A percentile compares a stretch with the other conserved stretches of the same genome.
Evolutionary conservation across 192 early-diverging fungal species (phyloP).

Genomic region (Pilobolus umbonatus): DNA sequence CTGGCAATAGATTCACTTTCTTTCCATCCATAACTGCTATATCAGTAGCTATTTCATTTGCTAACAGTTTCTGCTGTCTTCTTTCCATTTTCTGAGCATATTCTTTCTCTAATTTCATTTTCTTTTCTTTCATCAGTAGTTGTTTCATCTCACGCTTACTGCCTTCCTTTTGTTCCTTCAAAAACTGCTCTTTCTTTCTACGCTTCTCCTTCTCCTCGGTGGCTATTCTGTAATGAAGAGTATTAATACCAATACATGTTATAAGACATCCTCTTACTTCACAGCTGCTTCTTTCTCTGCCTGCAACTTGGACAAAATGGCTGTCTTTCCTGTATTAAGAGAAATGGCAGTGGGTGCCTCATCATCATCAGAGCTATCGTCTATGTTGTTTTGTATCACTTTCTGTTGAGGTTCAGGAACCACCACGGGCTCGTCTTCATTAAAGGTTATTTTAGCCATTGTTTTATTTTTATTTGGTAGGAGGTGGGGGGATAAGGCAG

Average conservation of each 20-base stretch:
- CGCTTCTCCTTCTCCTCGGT: constrained; percentile 31
- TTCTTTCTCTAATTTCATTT: background rate
- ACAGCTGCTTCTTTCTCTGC: constrained; percentile 22
- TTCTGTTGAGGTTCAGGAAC: constrained; percentile 13
- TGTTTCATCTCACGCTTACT: constrained; percentile 20
- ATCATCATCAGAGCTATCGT: constrained; percentile 26
- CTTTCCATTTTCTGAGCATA: background rate
- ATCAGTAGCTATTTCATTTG: background rate
- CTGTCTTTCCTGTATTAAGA: constrained; percentile 9
- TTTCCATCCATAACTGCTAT: background rate
- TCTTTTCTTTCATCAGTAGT: background rate
- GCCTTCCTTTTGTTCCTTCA: constrained; percentile 34
- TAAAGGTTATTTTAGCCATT: constrained; percentile 19
- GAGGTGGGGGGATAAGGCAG: background rate
- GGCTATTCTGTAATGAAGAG: constrained; percentile 8
- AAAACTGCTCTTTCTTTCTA: constrained; percentile 26
- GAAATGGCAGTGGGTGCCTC: constrained; percentile 37
- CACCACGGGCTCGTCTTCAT: constrained; percentile 15
- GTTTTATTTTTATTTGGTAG: background rate
- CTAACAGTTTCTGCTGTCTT: background rate
- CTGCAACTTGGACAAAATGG: constrained; percentile 6
- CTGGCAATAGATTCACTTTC: constrained; percentile 17
- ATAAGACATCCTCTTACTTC: constrained; percentile 19
- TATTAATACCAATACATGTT: background rate
- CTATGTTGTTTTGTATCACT: background rate